These are phyloP conservation scores for Triticum dicoccoides DNA, from an alignment of 176 grass and related monocot species.

Conservation along the genomic window DNA sequence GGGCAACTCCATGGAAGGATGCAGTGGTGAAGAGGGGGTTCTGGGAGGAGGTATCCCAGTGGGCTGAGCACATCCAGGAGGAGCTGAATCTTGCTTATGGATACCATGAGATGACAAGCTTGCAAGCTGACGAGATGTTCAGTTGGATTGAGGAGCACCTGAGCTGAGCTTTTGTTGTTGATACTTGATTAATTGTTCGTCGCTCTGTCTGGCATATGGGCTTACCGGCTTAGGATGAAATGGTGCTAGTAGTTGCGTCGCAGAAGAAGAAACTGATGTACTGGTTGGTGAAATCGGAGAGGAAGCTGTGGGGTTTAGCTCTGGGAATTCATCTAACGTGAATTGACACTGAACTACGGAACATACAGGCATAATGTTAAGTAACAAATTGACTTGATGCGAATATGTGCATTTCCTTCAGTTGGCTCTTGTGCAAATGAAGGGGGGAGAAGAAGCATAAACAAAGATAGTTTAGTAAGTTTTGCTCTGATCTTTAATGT, in stretches of 20 bases:
- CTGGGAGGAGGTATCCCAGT: constrained; percentile 39
- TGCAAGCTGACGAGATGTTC: constrained; percentile 60
- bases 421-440: background rate
- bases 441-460: background rate
- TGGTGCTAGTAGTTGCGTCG: background rate
- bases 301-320: background rate
- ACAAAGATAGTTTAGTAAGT: background rate
- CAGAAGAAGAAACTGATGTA: background rate
- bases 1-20: constrained; percentile 56
- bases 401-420: background rate
- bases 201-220: background rate
- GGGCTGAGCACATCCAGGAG: constrained; percentile 59
- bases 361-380: background rate
- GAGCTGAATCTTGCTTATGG: constrained; percentile 75
- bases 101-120: constrained; percentile 79
- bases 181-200: background rate
- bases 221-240: background rate
- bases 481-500: background rate
- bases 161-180: background rate
- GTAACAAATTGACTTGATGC: background rate
- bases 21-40: constrained; percentile 44
- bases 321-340: background rate
- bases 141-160: constrained; percentile 57
- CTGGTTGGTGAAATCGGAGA: background rate
- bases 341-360: background rate